These are phyloP conservation scores for Arthrobotrys megalospora DNA, from an alignment of 2,329 filamentous ascomycete genomes.

Conservation along the genomic window DNA sequence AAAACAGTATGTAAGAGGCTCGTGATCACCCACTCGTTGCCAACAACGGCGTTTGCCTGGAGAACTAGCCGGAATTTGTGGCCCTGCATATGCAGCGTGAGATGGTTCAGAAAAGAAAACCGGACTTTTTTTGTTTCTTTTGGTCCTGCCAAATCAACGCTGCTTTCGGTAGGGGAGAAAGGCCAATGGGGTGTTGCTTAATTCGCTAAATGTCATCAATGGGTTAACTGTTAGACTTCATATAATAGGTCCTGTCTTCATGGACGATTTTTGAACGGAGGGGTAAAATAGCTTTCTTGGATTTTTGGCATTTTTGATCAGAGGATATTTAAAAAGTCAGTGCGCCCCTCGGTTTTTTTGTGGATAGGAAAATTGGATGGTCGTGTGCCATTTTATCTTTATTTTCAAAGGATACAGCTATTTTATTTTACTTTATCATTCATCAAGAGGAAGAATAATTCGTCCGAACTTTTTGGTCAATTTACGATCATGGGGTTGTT, in stretches of 20 bases:
- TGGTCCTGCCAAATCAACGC: constrained; percentile 6
- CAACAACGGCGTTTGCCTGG: constrained; percentile 1
- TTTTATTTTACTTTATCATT: too few species aligned
- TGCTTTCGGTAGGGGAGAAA: background rate
- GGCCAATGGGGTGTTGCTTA: constrained; percentile 12
- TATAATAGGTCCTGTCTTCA: constrained; percentile 1
- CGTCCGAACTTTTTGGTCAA: too few species aligned
- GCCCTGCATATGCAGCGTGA: constrained; percentile 57
- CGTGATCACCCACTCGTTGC: constrained; percentile 11
- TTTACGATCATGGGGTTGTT: constrained; percentile 47
- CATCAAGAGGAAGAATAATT: too few species aligned
- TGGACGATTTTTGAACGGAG: too few species aligned
- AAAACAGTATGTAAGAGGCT: background rate
- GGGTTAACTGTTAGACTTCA: background rate
- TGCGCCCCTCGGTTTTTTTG: too few species aligned
- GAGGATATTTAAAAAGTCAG: too few species aligned
- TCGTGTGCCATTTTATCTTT: too few species aligned
- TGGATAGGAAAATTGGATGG: too few species aligned
- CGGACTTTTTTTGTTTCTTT: too few species aligned
- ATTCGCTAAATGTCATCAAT: constrained; percentile 31
- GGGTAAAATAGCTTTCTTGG: too few species aligned
- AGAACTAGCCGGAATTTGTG: constrained; percentile 16
- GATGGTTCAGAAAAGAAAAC: constrained; percentile 25
- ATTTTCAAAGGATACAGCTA: too few species aligned
- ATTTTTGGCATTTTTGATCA: too few species aligned